A percentile compares a stretch with the other conserved stretches of the same genome.
Conservation (phyloP, 192 early-diverging fungal species). For the Coemansia sp. region DNA sequence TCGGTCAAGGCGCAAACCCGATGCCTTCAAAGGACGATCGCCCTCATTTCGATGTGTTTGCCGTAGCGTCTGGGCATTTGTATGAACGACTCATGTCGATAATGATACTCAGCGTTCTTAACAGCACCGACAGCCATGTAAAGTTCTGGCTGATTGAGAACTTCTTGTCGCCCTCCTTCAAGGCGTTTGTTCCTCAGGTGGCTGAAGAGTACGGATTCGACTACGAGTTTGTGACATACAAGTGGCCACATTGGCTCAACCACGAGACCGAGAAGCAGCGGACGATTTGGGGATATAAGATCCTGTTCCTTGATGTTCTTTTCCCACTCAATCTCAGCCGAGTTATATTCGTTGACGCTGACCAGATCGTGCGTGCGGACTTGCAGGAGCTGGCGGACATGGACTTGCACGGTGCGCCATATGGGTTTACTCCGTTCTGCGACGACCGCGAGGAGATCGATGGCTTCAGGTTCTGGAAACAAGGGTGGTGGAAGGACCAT, state of each 20-base stretch:
- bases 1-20: constrained; percentile 11
- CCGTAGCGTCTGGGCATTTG: constrained; percentile 95
- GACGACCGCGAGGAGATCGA: constrained; percentile 91
- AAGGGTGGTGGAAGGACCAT: constrained; percentile 93
- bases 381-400: constrained; percentile 89
- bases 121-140: constrained; percentile 83
- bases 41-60: constrained; percentile 90
- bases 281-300: constrained; percentile 99
- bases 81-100: constrained; percentile 97
- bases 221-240: constrained; percentile 96
- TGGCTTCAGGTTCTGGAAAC: constrained; percentile 96
- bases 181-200: constrained; percentile 88
- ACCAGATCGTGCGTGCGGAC: constrained; percentile 97
- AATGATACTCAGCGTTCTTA: constrained; percentile 92
- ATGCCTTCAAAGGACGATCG: constrained; percentile 14
- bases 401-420: constrained; percentile 91
- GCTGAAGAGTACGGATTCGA: constrained; percentile 85
- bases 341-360: constrained; percentile 98
- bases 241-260: constrained; percentile 97
- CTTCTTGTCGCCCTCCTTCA: constrained; percentile 96
- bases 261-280: constrained; percentile 92
- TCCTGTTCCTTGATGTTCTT: constrained; percentile 95
- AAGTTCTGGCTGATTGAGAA: constrained; percentile 99
- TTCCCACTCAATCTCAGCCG: constrained; percentile 92
- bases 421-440: constrained; percentile 97